Base-by-base conservation (phyloP, 805 yeast species). In the Maudiozyma turicensis region DNA sequence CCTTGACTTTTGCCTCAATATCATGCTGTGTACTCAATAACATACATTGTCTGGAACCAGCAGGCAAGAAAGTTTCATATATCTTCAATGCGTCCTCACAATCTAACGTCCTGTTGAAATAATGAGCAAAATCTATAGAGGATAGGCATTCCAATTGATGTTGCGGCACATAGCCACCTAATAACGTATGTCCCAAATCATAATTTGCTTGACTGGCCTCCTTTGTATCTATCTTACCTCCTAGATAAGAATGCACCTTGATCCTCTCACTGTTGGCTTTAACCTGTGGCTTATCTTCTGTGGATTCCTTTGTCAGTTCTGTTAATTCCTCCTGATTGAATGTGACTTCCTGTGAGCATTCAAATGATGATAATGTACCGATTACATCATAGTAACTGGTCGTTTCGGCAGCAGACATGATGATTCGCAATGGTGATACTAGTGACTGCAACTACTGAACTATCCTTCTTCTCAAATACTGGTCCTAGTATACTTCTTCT, bases 91-190 rank as follows among this genome's bases (percentile, higher is more conserved):
- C 62, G 40, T 58, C 51, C 31, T 61, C 63, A 41, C 65, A 64
- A 28, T 63, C 63, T 20, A 64, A 43, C 0, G 58, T 50, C 34
- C 56, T 61, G 40, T 63, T 63, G 50, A 65, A 65, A 46, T 58
- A 61, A 20, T 61, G 62, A 6, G 67, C 65, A 54, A 65, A 65
- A 47, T 65, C 67, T 33, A 59, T 55, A 46, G 67, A 58, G 0
- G 67, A 63, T 6, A 65, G 49, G 1, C 65, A 54, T 43, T 65
- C 69, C 41, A 65, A 40, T 48, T 63, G 66, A 29, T 55, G 52
- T 44, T 52, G 54, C 20, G 69, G 69, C 8, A 65, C 67, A 45
- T 61, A 63, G 8, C 65, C 65, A 28, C 69, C 69, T 10, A 65
- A 52, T 37, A 65, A 44, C 11, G 62, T 58, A 45, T 65, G 69